Percentiles rank a stretch among this genome's conserved stretches.
phyloP scores from a whole-genome alignment of 2,329 filamentous ascomycete genomes.

The Pseudocercospora eumusae region DNA sequence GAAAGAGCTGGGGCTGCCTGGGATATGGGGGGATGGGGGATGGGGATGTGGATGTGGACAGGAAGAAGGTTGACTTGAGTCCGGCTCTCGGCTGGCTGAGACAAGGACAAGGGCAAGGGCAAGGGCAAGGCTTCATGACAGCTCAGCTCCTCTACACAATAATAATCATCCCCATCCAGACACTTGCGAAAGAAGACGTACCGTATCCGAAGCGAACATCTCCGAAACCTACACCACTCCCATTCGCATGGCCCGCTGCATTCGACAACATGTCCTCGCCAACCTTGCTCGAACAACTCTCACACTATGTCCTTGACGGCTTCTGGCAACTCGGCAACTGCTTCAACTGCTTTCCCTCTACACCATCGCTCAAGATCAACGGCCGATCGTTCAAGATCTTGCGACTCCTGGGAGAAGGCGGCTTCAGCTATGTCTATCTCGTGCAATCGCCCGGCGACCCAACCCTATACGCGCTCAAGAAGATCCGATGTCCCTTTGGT shows the following conservation, averaged over 20 bases:
- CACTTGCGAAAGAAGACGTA: neutral
- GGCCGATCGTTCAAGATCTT: conserved; percentile 93
- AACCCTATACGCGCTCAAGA: conserved; percentile 91
- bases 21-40: neutral
- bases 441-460: conserved; percentile 86
- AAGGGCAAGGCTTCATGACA: neutral
- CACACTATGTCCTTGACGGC: conserved; percentile 75
- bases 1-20: no score
- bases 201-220: neutral
- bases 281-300: conserved; percentile 37
- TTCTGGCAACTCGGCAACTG: conserved; percentile 92
- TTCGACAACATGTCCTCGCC: conserved; percentile 31
- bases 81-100: neutral
- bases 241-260: no score
- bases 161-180: neutral
- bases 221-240: no score
- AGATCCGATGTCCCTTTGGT: conserved; percentile 97
- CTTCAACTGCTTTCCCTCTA: conserved; percentile 93
- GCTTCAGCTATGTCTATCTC: conserved; percentile 98
- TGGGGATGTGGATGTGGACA: neutral
- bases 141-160: neutral
- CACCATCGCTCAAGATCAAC: conserved; percentile 93
- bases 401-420: conserved; percentile 91
- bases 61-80: neutral
- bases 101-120: neutral